Conservation (phyloP, 805 yeast genomes). For the Debaryomyces maramus region DNA sequence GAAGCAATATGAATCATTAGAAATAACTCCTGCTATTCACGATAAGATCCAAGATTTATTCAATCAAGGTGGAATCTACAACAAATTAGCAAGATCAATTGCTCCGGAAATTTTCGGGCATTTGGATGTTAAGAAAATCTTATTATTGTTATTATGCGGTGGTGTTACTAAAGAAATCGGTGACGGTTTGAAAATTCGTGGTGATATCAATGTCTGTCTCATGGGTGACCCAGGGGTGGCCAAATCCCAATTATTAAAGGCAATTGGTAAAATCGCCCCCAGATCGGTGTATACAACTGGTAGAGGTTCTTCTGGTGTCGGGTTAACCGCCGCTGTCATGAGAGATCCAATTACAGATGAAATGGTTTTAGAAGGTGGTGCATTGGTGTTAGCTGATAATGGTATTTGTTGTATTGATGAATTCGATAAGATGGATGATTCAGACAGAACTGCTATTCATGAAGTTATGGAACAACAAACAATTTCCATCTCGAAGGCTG, state of each 20-base stretch:
- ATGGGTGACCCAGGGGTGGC: slow-evolving; percentile 99
- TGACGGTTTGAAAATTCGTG: slow-evolving; percentile 96
- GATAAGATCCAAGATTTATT: slow-evolving; percentile 56
- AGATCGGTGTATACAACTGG: slow-evolving; percentile 98
- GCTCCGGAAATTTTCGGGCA: slow-evolving; percentile 99
- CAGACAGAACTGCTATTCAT: slow-evolving; percentile 95
- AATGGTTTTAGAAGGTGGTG: slow-evolving; percentile 98
- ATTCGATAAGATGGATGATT: slow-evolving; percentile 97
- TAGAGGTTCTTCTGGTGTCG: slow-evolving; percentile 98
- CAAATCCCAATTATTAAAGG: slow-evolving; percentile 90
- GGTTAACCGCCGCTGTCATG: slow-evolving; percentile 98
- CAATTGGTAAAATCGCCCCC: slow-evolving; percentile 90
- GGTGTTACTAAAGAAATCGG: slow-evolving; percentile 94
- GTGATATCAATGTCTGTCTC: slow-evolving; percentile 90
- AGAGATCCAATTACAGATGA: slow-evolving; percentile 99
- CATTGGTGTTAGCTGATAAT: slow-evolving; percentile 92
- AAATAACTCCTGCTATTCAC: slow-evolving; percentile 56
- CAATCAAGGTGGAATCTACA: slow-evolving; percentile 69
- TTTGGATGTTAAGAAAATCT: slow-evolving; percentile 87
- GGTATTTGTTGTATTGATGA: slow-evolving; percentile 99
- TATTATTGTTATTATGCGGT: slow-evolving; percentile 81
- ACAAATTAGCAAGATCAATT: slow-evolving; percentile 78
- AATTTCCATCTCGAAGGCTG: slow-evolving; percentile 95
- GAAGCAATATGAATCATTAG: slow-evolving; percentile 72
- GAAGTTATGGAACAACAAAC: slow-evolving; percentile 99